phyloP scores from a whole-genome alignment of 345 rosid species.

The Zanthoxylum bungeanum region DNA sequence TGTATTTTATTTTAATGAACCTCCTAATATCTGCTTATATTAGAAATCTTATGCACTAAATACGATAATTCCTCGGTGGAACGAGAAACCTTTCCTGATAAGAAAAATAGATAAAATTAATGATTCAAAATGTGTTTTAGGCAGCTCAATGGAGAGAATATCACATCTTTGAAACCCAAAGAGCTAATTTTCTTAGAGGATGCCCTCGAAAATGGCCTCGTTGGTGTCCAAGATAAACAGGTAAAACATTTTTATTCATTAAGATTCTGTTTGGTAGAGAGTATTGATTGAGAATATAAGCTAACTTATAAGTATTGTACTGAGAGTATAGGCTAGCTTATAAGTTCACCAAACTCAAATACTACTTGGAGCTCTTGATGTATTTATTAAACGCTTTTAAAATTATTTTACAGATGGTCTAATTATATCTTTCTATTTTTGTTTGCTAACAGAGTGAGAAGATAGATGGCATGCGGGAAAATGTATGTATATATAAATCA shows the following conservation, averaged over 20 bases:
- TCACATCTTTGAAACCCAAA: slow-evolving; percentile 53
- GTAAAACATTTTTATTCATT: slow-evolving; percentile 19
- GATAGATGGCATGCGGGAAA: slow-evolving; percentile 32
- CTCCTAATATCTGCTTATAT: no score
- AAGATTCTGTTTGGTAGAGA: no score
- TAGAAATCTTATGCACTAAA: no score
- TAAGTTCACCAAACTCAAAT: no score
- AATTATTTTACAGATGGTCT: not conserved
- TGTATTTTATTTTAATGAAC: no score
- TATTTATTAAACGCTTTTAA: no score
- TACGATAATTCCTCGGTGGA: no score
- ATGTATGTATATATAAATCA: slow-evolving; percentile 31
- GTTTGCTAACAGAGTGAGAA: slow-evolving; percentile 34
- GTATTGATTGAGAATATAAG: no score
- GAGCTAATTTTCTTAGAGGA: slow-evolving; percentile 59
- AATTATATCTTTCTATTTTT: slow-evolving; percentile 3
- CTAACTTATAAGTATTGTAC: no score
- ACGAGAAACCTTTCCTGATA: no score
- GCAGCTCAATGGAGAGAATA: slow-evolving; percentile 73
- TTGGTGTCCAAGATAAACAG: slow-evolving; percentile 47
- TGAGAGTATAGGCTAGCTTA: no score
- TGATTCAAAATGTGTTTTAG: slow-evolving; percentile 19
- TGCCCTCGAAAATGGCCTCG: slow-evolving; percentile 68
- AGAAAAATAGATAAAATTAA: no score
- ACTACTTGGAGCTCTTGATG: not conserved